Conservation (phyloP, 441 rosid species). For the Arabidopsis hybrid region DNA sequence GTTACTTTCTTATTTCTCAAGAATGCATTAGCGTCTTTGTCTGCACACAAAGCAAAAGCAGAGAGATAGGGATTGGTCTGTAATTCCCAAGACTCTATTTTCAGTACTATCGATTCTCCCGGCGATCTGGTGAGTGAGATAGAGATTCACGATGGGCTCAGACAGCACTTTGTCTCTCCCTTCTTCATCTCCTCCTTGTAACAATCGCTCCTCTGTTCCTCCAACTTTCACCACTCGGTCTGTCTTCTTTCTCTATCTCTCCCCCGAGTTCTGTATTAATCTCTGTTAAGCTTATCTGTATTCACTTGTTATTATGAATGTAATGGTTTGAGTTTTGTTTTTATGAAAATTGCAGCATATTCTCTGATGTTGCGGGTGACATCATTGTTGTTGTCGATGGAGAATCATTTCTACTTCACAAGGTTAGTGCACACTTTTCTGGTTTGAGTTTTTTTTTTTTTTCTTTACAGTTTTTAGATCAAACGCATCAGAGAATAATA, state of each 20-base stretch:
- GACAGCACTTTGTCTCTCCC: constrained; percentile 38
- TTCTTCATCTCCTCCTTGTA: constrained; percentile 43
- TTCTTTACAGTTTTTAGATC: not conserved
- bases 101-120: not conserved
- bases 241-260: constrained; percentile 6
- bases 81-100: not conserved
- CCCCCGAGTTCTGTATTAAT: constrained; percentile 2
- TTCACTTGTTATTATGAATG: not conserved
- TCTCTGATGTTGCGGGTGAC: constrained; percentile 91
- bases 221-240: constrained; percentile 67
- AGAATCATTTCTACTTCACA: constrained; percentile 85
- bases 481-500: not conserved
- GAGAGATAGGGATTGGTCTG: not conserved
- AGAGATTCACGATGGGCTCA: constrained; percentile 49
- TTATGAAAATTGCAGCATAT: constrained; percentile 57
- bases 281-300: not conserved
- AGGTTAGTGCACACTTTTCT: constrained; percentile 52
- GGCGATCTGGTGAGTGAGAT: constrained; percentile 35
- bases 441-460: too few relatives aligned
- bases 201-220: constrained; percentile 53
- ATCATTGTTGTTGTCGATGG: constrained; percentile 75
- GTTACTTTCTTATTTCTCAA: constrained; percentile 26
- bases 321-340: not conserved
- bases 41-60: constrained; percentile 31
- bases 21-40: constrained; percentile 25